Base-by-base conservation (phyloP, 768 basidiomycete species). In the Arthromyces matolae region DNA sequence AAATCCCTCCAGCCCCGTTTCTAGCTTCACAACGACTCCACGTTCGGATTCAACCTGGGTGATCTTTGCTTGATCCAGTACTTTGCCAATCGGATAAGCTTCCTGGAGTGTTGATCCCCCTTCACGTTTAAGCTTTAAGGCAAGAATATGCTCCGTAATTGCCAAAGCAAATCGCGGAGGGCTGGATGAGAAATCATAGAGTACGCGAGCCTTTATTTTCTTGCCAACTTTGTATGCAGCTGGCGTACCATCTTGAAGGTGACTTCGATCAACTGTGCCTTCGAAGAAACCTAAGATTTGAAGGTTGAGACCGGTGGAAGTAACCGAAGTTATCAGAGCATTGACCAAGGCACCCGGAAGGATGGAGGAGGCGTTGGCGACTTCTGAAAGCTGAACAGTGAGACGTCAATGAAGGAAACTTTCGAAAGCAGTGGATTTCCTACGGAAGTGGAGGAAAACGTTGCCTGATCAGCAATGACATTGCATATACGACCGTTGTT, bases 241-340 rank as follows among this genome's bases (percentile, higher is more conserved):
- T 18, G 68, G 57, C 5, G 63, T 56, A 28, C 73, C 72, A 10
- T 69, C 69, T 18, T 63, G 75, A 12, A 95, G 68, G 66, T 98
- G 95, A 48, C 86, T 78, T 28, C 81, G 73, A 60, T 96, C 93
- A 20, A 89, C 75, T 0, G 92, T 95, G 25, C 93, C 95, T 29
- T 90, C 86, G 66, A 93, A 98, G 64, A 87, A 94, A 0, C 92
- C 93, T 20, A 94, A 76, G 14, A 97, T 72, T 66, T 95, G 94
- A 24, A 98, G 70, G 62, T 89, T 89, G 27, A 97, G 69, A 14
- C 96, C 96, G 20, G 68, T 75, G 13, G 84, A 71, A 33, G 82
- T 72, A 18, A 87, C 76, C 16, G 82, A 80, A 2, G 93, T 96
- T 47, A 99, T 77, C 31, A 95, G 71, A 8, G 79, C 81, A 63